Evolutionary conservation across 2,329 filamentous ascomycete species (phyloP), one percentile per base, ranked within the genome.

Genomic region (Penicillium sp.): DNA sequence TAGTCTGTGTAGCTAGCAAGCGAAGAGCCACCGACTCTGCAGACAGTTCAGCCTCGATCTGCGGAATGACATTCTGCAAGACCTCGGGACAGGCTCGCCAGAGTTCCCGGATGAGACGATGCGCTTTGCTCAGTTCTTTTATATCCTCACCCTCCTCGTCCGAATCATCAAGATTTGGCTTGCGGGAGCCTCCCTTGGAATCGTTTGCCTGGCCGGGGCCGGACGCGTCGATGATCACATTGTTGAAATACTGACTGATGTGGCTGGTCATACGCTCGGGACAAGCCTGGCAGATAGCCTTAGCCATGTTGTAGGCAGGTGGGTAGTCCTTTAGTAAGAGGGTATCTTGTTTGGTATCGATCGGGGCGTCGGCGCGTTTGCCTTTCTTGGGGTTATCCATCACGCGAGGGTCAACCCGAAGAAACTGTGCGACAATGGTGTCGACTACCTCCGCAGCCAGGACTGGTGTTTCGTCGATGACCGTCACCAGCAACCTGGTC

Each of bases 161-260:
- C 0, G 78, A 81, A 17, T 88, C 86, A 21, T 83, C 83, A 15
- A 80, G 78, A 53, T 81, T 82, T 49, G 68, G 63, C 49, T 72
- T 76, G 50, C 76, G 69, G 53, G 76, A 77, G 17, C 62, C 58
- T 21, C 66, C 61, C 57, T 75, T 79, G 21, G 64, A 65, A 4
- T 82, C 83, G 56, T 85, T 87, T 47, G 77, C 58, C 60, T 81
- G 79, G 8, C 77, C 76, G 17, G 84, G 80, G 10, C 78, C 84
- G 30, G 86, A 91, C 3, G 91, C 89, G 67, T 97, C 91, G 55
- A 97, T 86, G 51, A 99, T 95, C 45, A 97, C 91, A 50, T 96
- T 91, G 72, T 91, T 96, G 70, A 99, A 99, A 71, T 97, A 99
- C 66, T 96, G 91, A 60, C 91, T 93, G 49, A 97, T 88, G 61